Percentiles rank a stretch among this genome's conserved stretches.
Conservation (phyloP, 169 alveolate species). For the Plasmodium adleri region DNA sequence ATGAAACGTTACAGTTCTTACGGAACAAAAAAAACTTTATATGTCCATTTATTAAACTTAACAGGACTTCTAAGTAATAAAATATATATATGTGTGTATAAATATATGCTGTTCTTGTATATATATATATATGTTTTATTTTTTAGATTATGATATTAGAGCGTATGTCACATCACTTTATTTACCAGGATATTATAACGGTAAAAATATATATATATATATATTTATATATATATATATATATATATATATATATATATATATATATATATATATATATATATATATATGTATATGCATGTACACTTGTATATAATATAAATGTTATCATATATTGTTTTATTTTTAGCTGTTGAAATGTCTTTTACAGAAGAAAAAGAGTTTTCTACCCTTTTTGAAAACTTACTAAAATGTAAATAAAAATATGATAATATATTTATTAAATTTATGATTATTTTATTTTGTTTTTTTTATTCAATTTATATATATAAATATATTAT, state of each 20-base stretch:
- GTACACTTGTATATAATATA: not conserved
- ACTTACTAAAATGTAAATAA: constrained; percentile 37
- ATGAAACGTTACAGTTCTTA: constrained; percentile 10
- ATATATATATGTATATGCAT: not conserved
- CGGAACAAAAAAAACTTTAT: constrained; percentile 16
- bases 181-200: constrained; percentile 56
- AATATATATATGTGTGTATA: not conserved
- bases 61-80: constrained; percentile 47
- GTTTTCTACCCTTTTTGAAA: constrained; percentile 3
- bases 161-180: constrained; percentile 35
- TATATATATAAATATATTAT: no score
- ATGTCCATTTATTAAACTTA: constrained; percentile 33
- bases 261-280: not conserved
- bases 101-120: not conserved
- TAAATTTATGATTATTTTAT: no score
- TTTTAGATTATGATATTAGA: constrained; percentile 19
- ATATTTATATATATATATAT: not conserved
- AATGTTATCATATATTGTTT: not conserved
- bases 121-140: not conserved
- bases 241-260: not conserved
- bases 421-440: no score
- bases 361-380: constrained; percentile 13
- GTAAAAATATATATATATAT: not conserved
- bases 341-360: constrained; percentile 34
- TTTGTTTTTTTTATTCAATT: no score